Evolutionary conservation across 768 basidiomycete species (phyloP).

Genomic region (Mycena capillaripes): DNA sequence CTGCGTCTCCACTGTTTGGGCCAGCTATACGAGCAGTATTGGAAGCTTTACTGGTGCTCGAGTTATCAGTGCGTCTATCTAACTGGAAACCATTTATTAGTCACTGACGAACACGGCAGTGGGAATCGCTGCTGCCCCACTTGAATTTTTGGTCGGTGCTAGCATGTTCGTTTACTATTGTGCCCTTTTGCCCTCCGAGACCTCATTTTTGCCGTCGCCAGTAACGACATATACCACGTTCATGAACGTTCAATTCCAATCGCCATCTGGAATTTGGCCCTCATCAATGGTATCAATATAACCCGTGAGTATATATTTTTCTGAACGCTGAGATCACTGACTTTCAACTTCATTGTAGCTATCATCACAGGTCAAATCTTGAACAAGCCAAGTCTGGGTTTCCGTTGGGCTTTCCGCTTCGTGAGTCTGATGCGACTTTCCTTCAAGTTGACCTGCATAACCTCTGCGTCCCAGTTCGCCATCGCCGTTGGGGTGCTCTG

Average conservation of each 20-base stretch:
- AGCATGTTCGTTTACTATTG: slow-evolving; percentile 17
- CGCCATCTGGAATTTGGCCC: slow-evolving; percentile 26
- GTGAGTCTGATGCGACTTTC: neutral
- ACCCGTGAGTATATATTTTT: slow-evolving; percentile 2
- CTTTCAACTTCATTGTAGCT: neutral
- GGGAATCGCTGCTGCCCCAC: slow-evolving; percentile 28
- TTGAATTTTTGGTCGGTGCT: slow-evolving; percentile 30
- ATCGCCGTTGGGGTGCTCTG: slow-evolving; percentile 26
- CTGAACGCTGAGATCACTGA: neutral
- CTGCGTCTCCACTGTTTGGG: slow-evolving; percentile 27
- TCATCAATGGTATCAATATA: slow-evolving; percentile 24
- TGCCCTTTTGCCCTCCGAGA: neutral
- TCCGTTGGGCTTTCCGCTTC: slow-evolving; percentile 31
- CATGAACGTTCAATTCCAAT: slow-evolving; percentile 25
- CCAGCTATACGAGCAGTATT: slow-evolving; percentile 17
- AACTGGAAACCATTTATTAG: neutral
- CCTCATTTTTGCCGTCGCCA: neutral
- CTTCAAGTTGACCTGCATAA: neutral
- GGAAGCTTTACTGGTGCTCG: slow-evolving; percentile 28
- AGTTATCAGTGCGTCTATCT: neutral
- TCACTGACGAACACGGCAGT: neutral
- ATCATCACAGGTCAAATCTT: slow-evolving; percentile 23
- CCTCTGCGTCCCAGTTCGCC: slow-evolving; percentile 5
- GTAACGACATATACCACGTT: slow-evolving; percentile 28
- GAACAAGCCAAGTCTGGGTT: slow-evolving; percentile 15